Percentiles rank a stretch among this genome's conserved stretches.
Evolutionary conservation across 108 stramenopile genomes (phyloP).

Genomic region (Discostella stelligeroides): DNA sequence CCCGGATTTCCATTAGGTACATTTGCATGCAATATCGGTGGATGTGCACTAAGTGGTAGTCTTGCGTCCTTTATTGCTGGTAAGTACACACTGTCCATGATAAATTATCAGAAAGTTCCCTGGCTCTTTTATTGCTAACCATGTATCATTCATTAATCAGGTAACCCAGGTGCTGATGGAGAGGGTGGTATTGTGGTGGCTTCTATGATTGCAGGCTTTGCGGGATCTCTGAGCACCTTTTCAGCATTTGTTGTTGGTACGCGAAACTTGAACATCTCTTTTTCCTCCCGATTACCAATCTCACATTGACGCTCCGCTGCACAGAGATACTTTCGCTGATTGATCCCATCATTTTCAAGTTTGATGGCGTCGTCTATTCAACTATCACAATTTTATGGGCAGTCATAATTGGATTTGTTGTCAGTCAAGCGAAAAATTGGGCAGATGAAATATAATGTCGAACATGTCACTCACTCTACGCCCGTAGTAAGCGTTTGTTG

Average conservation of each 20-base stretch:
- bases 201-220: constrained; percentile 79
- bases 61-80: constrained; percentile 74
- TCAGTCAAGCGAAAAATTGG: constrained; percentile 76
- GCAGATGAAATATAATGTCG: constrained; percentile 75
- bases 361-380: constrained; percentile 77
- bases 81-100: constrained; percentile 17
- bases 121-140: neutral
- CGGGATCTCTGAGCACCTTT: constrained; percentile 75
- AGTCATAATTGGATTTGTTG: constrained; percentile 66
- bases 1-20: constrained; percentile 84
- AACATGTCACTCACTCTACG: no score
- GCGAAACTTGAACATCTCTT: neutral
- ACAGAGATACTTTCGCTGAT: constrained; percentile 67
- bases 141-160: constrained; percentile 12
- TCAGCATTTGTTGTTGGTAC: constrained; percentile 67
- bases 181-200: constrained; percentile 74
- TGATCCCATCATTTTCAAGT: constrained; percentile 82
- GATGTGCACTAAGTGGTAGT: constrained; percentile 74
- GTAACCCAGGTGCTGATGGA: constrained; percentile 70
- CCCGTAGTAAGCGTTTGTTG: no score
- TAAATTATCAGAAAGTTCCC: neutral
- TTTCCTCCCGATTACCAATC: neutral
- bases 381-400: constrained; percentile 66
- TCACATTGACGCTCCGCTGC: constrained; percentile 1
- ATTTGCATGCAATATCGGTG: constrained; percentile 77